Base-by-base conservation (phyloP, 176 grass and related monocot species). In the Ensete glaucum region DNA sequence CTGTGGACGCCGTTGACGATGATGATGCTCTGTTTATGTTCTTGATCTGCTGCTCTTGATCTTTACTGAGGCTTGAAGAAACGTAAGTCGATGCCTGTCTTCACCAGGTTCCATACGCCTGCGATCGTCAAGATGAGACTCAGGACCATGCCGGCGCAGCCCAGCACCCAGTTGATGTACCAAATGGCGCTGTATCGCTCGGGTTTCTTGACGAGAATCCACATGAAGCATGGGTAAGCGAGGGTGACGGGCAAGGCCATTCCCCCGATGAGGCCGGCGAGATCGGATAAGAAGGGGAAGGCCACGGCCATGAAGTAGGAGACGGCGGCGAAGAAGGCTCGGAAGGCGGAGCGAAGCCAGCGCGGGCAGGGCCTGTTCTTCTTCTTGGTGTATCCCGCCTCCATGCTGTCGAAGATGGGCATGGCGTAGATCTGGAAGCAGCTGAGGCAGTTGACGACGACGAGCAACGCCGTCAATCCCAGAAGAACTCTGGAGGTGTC, bases 171-270 rank as follows among this genome's bases (percentile, higher is more conserved):
- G 85, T 98, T 98, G 77, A 84, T 23, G 80, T 60, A 84, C 94
- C 88, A 93, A 74, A 67, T 86, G 22, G 53, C 78, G 3, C 74
- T 72, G 52, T 87, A 89, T 55, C 43, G 82, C 11, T 71, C 59
- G 1, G 96, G 88, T 59, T 91, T 99, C 83, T 83, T 99, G 70
- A 95, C 83, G 2, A 80, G 66, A 69, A 91, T 82, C 96, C 96
- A 99, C 96, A 99, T 99, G 86, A 92, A 95, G 88, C 90, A 99
- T 17, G 96, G 91, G 64, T 89, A 95, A 1, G 91, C 96, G 1
- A 95, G 80, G 20, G 95, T 99, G 25, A 94, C 54, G n/a, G 95
- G 95, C 78, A 99, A 83, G 17, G 91, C 81, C 76, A 95, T 82
- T 0, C 81, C 96, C 1, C 96, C 96, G 9, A 88, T 63, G 34